Percentiles rank a stretch among this genome's conserved stretches.
Evolutionary conservation across 164 flowering plant species (phyloP).

Genomic region (Platanus orientalis): DNA sequence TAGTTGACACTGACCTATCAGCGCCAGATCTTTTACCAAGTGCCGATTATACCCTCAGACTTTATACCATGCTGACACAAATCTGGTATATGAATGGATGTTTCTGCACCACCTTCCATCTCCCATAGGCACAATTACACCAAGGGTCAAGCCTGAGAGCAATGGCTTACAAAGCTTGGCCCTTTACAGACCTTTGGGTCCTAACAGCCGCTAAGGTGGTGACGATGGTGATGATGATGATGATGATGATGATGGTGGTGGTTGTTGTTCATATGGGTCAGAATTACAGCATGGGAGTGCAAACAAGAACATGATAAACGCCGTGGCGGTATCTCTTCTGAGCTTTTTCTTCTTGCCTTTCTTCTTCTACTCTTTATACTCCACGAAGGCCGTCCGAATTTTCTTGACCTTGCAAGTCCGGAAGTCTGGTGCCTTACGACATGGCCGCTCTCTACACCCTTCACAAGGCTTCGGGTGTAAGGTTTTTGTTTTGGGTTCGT

Average conservation of each 20-base stretch:
- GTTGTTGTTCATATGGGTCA: neutral
- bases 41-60: slow-evolving; percentile 19
- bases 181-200: no score
- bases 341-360: slow-evolving; percentile 41
- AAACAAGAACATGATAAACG: neutral
- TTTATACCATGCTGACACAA: slow-evolving; percentile 10
- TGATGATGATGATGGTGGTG: no score
- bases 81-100: slow-evolving; percentile 17
- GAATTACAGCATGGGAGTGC: neutral
- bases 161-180: no score
- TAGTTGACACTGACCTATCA: slow-evolving; percentile 33
- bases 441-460: slow-evolving; percentile 4
- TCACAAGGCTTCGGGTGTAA: neutral
- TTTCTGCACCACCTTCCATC: no score
- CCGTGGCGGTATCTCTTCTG: slow-evolving; percentile 60
- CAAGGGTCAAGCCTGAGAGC: no score
- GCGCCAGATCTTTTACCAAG: slow-evolving; percentile 1
- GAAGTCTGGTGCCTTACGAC: neutral
- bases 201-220: no score
- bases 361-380: slow-evolving; percentile 6
- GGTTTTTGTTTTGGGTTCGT: neutral
- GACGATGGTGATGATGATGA: no score
- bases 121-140: no score
- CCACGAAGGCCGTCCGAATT: slow-evolving; percentile 18
- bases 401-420: slow-evolving; percentile 90